A percentile compares a stretch with the other conserved stretches of the same genome.
Conservation (phyloP, 768 basidiomycete genomes). For the Suillus subaureus region DNA sequence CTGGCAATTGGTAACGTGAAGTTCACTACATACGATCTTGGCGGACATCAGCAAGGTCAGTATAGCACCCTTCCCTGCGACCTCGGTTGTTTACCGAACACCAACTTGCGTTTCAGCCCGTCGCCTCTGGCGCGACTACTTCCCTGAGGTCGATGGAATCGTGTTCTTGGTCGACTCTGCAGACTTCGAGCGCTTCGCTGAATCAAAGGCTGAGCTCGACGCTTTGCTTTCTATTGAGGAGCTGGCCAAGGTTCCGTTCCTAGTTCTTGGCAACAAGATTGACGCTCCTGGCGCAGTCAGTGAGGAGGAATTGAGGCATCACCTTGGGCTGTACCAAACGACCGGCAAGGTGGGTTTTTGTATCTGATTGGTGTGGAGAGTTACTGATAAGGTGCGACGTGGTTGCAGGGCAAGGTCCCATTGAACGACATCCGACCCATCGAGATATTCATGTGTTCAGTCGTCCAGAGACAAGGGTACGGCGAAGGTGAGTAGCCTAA, state of each 20-base stretch:
- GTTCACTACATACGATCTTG: slow-evolving; percentile 98
- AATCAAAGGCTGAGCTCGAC: slow-evolving; percentile 97
- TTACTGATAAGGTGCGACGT: slow-evolving; percentile 12
- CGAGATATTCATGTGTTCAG: slow-evolving; percentile 99
- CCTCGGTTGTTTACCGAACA: neutral
- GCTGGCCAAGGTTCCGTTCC: slow-evolving; percentile 94
- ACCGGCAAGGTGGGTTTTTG: slow-evolving; percentile 83
- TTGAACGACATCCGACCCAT: slow-evolving; percentile 97
- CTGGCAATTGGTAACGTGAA: slow-evolving; percentile 98
- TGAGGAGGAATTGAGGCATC: slow-evolving; percentile 95
- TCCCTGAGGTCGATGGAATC: slow-evolving; percentile 99
- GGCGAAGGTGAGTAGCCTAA: slow-evolving; percentile 71
- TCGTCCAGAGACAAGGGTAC: slow-evolving; percentile 98
- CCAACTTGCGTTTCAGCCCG: slow-evolving; percentile 56
- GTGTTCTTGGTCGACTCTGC: slow-evolving; percentile 98
- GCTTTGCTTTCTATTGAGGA: slow-evolving; percentile 95
- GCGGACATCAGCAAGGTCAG: slow-evolving; percentile 94
- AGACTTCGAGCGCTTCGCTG: slow-evolving; percentile 94
- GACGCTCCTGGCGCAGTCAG: slow-evolving; percentile 97
- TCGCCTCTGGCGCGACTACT: slow-evolving; percentile 99
- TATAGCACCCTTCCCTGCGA: slow-evolving; percentile 11
- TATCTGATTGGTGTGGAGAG: neutral
- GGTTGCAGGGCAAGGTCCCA: slow-evolving; percentile 87
- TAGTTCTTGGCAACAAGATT: slow-evolving; percentile 99
- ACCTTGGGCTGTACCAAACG: slow-evolving; percentile 96